Base-by-base conservation (phyloP, 768 basidiomycete species). In the Xerocomus potaroensis region DNA sequence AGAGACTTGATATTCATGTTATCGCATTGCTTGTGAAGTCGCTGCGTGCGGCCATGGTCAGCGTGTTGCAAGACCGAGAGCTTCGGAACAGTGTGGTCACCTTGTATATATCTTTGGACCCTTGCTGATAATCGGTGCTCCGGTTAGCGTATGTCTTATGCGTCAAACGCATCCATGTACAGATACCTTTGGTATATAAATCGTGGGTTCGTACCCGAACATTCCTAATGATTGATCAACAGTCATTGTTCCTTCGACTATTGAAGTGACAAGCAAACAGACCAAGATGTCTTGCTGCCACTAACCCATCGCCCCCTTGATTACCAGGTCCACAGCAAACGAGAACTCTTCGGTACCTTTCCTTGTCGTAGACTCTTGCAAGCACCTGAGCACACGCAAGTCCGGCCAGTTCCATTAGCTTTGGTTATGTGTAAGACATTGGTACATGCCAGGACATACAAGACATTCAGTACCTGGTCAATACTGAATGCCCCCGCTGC, bases 321-420 rank as follows among this genome's bases (percentile, higher is more conserved):
- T 98, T 98, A 33, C 96, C 96, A 7, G 96, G 94, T 15, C 96
- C 96, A 62, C 94, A 97, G 59, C 90, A 92, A 10, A 98, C 89
- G n/a, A 98, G 72, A 6, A 98, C 91, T 10, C 81, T 78, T 30
- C 76, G 77, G 63, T 89, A 81, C 36, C 72, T 76, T 3, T 82
- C 79, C 24, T 76, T 80, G 32, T 71, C 72, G 63, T 91, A 98
- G 0, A 83, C 80, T n/a, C 73, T 83, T 6, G 87, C 83, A 3
- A 97, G 70, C 0, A 88, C 79, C 63, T 94, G 90, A 0, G 95
- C 96, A 61, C 94, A 94, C 1, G 95, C 85, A 9, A 98, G 72
- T 1, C 96, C 96, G 24, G 95, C 95, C 11, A 98, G 78, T 61
- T 98, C 95, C 92, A 97, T 96, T 24, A 97, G 71, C 91, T 95